Conservation (phyloP, 148 eudicot genomes). For the Selenicereus undatus region DNA sequence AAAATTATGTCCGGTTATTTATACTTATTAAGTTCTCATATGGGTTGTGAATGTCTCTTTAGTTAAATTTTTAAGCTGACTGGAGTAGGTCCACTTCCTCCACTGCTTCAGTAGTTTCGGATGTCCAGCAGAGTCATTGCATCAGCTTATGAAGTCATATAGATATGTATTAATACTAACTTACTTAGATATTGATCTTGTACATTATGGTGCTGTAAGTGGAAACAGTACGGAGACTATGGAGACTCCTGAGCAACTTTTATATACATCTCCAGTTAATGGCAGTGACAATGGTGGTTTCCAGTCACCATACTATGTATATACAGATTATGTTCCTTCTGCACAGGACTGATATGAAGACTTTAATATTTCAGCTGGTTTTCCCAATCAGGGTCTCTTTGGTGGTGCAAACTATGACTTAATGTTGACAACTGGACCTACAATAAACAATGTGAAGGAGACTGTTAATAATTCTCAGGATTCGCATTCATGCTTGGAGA, state of each 20-base stretch:
- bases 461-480: slow-evolving; percentile 27
- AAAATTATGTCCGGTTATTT: too few species aligned
- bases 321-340: slow-evolving; percentile 15
- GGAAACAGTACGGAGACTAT: slow-evolving; percentile 34
- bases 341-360: slow-evolving; percentile 16
- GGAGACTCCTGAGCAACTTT: slow-evolving; percentile 26
- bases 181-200: slow-evolving; percentile 10
- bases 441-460: slow-evolving; percentile 14
- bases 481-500: slow-evolving; percentile 20
- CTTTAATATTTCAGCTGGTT: slow-evolving; percentile 18
- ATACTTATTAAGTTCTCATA: too few species aligned
- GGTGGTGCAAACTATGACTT: slow-evolving; percentile 18
- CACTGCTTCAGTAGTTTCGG: too few species aligned
- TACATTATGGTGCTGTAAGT: slow-evolving; percentile 31
- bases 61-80: too few species aligned
- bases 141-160: not conserved
- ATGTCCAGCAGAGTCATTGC: not conserved
- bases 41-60: too few species aligned
- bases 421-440: slow-evolving; percentile 24
- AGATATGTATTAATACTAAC: not conserved
- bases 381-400: slow-evolving; percentile 14
- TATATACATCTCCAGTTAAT: slow-evolving; percentile 19
- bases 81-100: too few species aligned
- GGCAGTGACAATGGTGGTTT: slow-evolving; percentile 11
- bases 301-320: slow-evolving; percentile 13